Percentiles rank a stretch among this genome's conserved stretches.
These are phyloP conservation scores for Fraxinus xanthoxyloides DNA, from an alignment of 305 asterid genomes.

Conservation along the genomic window DNA sequence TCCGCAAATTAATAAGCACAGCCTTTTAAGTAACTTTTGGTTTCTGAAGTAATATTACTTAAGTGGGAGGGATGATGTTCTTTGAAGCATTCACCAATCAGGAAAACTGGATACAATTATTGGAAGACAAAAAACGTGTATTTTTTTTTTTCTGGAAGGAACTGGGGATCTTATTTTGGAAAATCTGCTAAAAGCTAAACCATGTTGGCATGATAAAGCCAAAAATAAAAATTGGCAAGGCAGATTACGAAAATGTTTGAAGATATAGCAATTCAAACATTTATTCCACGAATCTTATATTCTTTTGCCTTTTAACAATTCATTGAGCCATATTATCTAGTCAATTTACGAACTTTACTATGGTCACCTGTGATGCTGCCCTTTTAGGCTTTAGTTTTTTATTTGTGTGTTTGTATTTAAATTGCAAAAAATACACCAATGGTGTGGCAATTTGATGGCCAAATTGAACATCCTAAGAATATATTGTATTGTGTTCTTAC, in stretches of 20 bases:
- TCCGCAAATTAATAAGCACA: background rate
- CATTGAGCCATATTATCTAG: background rate
- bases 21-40: background rate
- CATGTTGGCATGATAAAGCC: background rate
- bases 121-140: background rate
- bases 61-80: background rate
- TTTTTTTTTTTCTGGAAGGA: background rate
- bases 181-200: background rate
- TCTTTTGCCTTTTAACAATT: background rate
- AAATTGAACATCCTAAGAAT: background rate
- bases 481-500: background rate
- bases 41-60: background rate
- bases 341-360: background rate
- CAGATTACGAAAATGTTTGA: background rate
- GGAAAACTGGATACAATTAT: too few species aligned
- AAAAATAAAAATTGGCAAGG: background rate
- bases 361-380: background rate
- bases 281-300: background rate
- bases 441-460: background rate
- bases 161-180: background rate
- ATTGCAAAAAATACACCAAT: background rate
- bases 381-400: background rate
- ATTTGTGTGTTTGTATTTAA: background rate
- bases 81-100: background rate
- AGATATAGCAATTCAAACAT: background rate